Conservation (phyloP, 2,329 filamentous ascomycete species). For the Ophiostoma sp. region DNA sequence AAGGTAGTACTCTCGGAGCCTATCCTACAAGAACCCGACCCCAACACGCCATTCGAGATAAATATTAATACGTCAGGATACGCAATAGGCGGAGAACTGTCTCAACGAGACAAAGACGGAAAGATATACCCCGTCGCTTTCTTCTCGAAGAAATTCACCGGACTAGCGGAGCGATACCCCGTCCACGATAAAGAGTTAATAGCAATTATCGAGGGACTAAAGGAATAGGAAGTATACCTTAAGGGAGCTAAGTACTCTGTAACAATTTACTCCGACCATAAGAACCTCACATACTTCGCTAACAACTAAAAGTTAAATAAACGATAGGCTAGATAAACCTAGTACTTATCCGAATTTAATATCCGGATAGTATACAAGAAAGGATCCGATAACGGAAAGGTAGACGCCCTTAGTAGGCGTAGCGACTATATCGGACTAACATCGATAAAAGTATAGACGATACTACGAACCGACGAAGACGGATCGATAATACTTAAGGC, state of each 20-base stretch:
- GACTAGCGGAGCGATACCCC: not conserved
- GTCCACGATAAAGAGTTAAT: not conserved
- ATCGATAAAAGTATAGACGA: not conserved
- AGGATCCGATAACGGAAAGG: not conserved
- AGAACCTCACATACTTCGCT: not conserved
- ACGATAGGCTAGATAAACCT: not conserved
- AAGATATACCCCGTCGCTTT: not conserved
- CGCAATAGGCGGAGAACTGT: not conserved
- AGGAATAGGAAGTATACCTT: not conserved
- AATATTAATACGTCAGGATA: not conserved
- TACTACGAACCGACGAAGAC: not conserved
- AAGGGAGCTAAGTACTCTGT: not conserved
- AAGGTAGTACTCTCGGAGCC: not conserved
- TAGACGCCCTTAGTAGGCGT: not conserved
- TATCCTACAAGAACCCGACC: not conserved
- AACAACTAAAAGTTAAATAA: not conserved
- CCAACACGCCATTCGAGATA: not conserved
- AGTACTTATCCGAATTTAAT: not conserved
- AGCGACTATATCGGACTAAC: not conserved
- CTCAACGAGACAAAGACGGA: not conserved
- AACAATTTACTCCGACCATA: not conserved
- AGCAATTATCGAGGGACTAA: not conserved
- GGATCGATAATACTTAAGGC: not conserved
- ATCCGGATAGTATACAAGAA: not conserved
- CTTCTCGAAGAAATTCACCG: not conserved